phyloP scores from a whole-genome alignment of 495 filamentous ascomycete species.

The Rhypophila decipiens region DNA sequence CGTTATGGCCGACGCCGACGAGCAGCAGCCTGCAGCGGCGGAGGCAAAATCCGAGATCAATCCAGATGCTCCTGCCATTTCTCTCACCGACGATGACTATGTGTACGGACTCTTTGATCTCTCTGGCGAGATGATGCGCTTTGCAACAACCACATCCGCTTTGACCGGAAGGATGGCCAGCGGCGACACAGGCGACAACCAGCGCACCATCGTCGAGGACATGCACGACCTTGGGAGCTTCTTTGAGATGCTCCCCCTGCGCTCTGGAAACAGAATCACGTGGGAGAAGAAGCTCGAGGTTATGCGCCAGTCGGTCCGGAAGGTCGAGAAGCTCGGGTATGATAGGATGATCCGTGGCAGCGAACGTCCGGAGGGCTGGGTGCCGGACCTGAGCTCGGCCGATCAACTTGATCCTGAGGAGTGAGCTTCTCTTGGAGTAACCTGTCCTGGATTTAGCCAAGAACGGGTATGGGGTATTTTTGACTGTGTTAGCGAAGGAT shows the following conservation, averaged over 20 bases:
- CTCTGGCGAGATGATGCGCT: conserved; percentile 92
- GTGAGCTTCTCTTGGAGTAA: conserved; percentile 1
- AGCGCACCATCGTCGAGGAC: conserved; percentile 63
- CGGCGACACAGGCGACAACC: conserved; percentile 11
- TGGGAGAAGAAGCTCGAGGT: conserved; percentile 76
- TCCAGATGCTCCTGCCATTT: conserved; percentile 39
- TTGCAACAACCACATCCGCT: conserved; percentile 76
- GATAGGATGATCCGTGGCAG: conserved; percentile 77
- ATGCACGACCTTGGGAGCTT: conserved; percentile 63
- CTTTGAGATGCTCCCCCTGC: conserved; percentile 65
- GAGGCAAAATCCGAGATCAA: neutral
- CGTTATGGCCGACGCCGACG: conserved; percentile 19
- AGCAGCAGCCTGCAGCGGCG: conserved; percentile 3
- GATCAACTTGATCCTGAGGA: conserved; percentile 15
- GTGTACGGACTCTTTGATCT: conserved; percentile 88
- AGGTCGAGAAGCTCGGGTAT: conserved; percentile 88
- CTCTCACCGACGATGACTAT: conserved; percentile 76
- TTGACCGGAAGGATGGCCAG: conserved; percentile 52
- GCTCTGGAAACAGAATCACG: conserved; percentile 24
- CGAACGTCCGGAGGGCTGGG: conserved; percentile 88
- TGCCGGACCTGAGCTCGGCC: conserved; percentile 60
- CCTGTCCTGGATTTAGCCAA: too few relatives aligned
- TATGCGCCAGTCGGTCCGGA: conserved; percentile 82
- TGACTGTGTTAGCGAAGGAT: neutral
- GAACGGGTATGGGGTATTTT: neutral